Conservation (phyloP, 2,329 filamentous ascomycete genomes). For the Aspergillus terreus region DNA sequence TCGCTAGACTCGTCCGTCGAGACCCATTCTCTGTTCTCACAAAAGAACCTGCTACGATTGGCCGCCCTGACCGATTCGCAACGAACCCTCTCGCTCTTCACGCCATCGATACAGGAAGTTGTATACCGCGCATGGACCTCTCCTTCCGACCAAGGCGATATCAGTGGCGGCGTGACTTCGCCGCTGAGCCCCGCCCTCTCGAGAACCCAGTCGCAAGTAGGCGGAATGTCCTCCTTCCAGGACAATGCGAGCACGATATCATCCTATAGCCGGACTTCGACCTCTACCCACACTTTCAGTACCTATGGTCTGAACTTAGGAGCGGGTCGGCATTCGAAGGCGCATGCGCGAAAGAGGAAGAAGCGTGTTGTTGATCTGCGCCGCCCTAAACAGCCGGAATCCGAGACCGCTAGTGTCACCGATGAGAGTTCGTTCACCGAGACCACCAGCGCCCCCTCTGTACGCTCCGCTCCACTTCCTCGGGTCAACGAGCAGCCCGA, state of each 20-base stretch:
- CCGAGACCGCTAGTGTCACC: constrained; percentile 38
- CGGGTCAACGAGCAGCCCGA: constrained; percentile 60
- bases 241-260: constrained; percentile 66
- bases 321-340: constrained; percentile 42
- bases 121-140: constrained; percentile 92
- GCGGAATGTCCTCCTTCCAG: constrained; percentile 69
- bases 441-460: constrained; percentile 42
- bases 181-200: constrained; percentile 51
- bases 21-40: constrained; percentile 85
- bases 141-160: constrained; percentile 66
- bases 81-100: constrained; percentile 85
- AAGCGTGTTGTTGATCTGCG: constrained; percentile 48
- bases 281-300: constrained; percentile 33
- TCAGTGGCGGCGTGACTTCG: constrained; percentile 36
- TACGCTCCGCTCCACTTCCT: constrained; percentile 52
- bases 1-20: constrained; percentile 77
- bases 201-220: constrained; percentile 61
- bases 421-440: constrained; percentile 41
- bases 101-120: constrained; percentile 82
- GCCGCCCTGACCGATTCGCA: constrained; percentile 83
- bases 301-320: constrained; percentile 39
- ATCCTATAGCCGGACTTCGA: constrained; percentile 55
- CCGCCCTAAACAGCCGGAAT: constrained; percentile 36
- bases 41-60: constrained; percentile 84
- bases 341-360: constrained; percentile 43